phyloP scores from a whole-genome alignment of 441 rosid species.

The Populus hybrid region DNA sequence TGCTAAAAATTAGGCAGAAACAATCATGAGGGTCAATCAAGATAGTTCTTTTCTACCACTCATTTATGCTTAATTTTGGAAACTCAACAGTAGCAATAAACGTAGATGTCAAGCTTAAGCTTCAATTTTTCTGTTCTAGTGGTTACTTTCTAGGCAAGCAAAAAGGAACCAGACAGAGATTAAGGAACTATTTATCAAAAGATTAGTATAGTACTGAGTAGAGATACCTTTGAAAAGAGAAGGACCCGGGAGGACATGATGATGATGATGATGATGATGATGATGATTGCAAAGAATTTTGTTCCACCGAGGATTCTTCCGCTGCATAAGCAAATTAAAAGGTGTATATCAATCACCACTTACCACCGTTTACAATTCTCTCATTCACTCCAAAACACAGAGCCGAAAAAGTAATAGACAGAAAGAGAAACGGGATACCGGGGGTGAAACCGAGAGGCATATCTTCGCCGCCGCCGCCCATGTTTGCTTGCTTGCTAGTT shows the following conservation, averaged over 20 bases:
- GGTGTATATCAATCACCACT: neutral
- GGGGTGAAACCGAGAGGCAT: conserved; percentile 4
- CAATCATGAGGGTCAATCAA: neutral
- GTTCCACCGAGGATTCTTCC: conserved; percentile 14
- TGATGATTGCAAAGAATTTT: conserved; percentile 2
- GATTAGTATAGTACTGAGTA: neutral
- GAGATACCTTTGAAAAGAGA: conserved; percentile 10
- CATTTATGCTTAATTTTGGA: neutral
- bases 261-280: no score
- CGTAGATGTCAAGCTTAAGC: neutral
- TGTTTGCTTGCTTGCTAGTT: neutral
- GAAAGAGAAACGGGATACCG: neutral
- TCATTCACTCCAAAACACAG: neutral
- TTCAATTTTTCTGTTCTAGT: neutral
- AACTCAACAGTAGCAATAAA: neutral
- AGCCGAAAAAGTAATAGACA: neutral
- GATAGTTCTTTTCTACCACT: neutral
- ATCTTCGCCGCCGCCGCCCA: conserved; percentile 38
- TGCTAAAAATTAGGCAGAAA: neutral
- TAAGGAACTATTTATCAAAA: neutral
- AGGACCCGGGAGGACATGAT: neutral
- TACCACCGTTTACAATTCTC: neutral
- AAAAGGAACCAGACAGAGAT: neutral
- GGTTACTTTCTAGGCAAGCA: neutral
- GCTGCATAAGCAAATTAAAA: conserved; percentile 1